Base-by-base conservation (phyloP, 2,329 filamentous ascomycete genomes). In the Emergomyces africanus region DNA sequence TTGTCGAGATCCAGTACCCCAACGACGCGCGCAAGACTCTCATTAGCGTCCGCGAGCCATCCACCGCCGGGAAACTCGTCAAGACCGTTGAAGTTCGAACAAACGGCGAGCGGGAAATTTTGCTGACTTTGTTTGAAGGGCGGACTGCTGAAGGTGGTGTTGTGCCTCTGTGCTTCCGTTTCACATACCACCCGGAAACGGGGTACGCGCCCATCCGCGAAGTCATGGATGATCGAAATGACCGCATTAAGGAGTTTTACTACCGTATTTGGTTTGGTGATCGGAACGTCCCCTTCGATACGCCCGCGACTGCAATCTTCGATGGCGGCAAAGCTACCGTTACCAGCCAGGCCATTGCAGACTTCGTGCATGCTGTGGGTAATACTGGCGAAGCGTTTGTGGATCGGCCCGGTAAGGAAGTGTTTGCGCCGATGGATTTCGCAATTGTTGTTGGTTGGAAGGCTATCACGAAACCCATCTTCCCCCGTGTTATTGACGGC, bases 181-280 rank as follows among this genome's bases (percentile, higher is more conserved):
- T 97, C 78, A 89, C 83, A 5, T 99, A 99, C 76, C 89, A 91
- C 71, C 94, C 94, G 1, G 92, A 97, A 74, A 87, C 90, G 59
- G 94, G 94, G 35, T 99, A 96, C 71, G 92, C 95, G n/a, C 94
- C 94, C 20, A 96, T 99, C 66, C 87, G 87, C 62, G 94, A 99
- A 74, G 88, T 97, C 63, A 99, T 99, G 94, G 83, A 90, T 41
- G 87, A 84, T 59, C 90, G 94, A 70, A 99, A 99, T 71, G 92
- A 99, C 71, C 88, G 90, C 64, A 97, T 99, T 80, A 99, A 99
- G 80, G 89, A 96, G 74, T 99, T 99, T 74, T 99, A 99, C 81
- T 99, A 95, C 85, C 86, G 86, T 66, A 86, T 95, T 65, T 99
- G 94, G 94, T 99, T 99, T 67, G 94, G 90, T 48, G 82, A 91